Evolutionary conservation across 2,329 filamentous ascomycete species (phyloP), one percentile per base, ranked within the genome.

Genomic region (Fusarium mexicanum): DNA sequence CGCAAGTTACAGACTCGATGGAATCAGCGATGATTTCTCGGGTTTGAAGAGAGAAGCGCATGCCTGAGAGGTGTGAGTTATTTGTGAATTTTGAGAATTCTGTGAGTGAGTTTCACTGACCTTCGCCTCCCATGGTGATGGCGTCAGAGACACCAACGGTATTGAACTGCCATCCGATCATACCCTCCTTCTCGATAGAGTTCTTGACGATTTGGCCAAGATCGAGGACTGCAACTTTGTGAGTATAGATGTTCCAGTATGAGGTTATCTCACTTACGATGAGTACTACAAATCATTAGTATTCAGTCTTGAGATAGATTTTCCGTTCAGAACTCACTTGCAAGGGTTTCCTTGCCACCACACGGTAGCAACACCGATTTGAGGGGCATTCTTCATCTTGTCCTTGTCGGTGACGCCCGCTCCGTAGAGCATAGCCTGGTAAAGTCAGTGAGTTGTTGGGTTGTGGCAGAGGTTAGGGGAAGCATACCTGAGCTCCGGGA

Each of bases 271-370:
- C 63, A 81, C 83, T 81, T 76, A 86, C 84, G 79, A 77, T 86
- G 84, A 40, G 83, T 85, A 75, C 84, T 85, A 37, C 5, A 37
- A 22, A 50, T 48, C 24, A 47, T 78, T 53, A 77, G 73, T 37
- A 40, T 64, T 20, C 33, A 14, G 20, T 33, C n/a, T n/a, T 4
- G 14, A 20, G 37, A 17, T 8, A 18, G 38, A n/a, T n/a, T 46
- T 26, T n/a, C 29, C 8, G 22, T 40, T 55, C 17, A n/a, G 37
- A 14, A 88, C 91, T 84, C 83, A 94, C 92, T 98, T 98, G 90
- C 95, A 98, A 43, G 96, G 94, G 81, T 98, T 98, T 35, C 96
- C 96, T 84, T 98, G 95, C 95, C 95, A 98, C 95, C 95, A 98
- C 9, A 98, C 94, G 10, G 93, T 95, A 13, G 95, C 93, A 79